Percentiles rank a stretch among this genome's conserved stretches.
Evolutionary conservation across 1,284 basidiomycete genomes (phyloP).

Genomic region (Trichosporon sp.): DNA sequence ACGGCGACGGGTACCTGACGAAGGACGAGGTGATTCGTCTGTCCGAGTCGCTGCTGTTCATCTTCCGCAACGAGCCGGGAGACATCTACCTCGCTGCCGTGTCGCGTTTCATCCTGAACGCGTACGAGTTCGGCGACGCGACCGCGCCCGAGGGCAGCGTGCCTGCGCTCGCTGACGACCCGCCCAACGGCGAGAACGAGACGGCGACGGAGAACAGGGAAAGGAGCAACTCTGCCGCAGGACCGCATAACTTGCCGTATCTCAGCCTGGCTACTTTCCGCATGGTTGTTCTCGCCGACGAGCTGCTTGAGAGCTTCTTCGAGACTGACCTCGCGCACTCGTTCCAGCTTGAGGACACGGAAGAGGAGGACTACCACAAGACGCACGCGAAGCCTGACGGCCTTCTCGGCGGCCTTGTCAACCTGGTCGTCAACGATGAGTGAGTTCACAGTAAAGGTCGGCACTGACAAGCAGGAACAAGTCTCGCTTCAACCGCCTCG

Average conservation of each 20-base stretch:
- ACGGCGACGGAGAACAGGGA: constrained; percentile 61
- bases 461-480: constrained; percentile 46
- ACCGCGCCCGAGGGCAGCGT: constrained; percentile 64
- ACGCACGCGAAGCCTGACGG: constrained; percentile 59
- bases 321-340: constrained; percentile 83
- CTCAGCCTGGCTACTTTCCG: constrained; percentile 79
- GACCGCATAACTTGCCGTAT: constrained; percentile 73
- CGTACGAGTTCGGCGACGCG: constrained; percentile 93
- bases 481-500: constrained; percentile 61
- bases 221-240: constrained; percentile 52
- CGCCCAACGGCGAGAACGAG: constrained; percentile 55
- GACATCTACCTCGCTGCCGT: constrained; percentile 95
- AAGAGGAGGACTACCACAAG: constrained; percentile 64
- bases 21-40: constrained; percentile 91
- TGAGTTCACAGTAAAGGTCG: constrained; percentile 30
- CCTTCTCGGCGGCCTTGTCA: constrained; percentile 82
- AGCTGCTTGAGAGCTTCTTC: constrained; percentile 91
- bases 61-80: constrained; percentile 96
- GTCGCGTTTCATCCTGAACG: constrained; percentile 93
- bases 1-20: constrained; percentile 89
- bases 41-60: constrained; percentile 92
- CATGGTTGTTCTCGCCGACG: constrained; percentile 94
- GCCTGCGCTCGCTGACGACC: constrained; percentile 20
- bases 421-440: constrained; percentile 80
- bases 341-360: constrained; percentile 72